These are phyloP conservation scores for Fragosphaeria purpurea DNA, from an alignment of 2,329 filamentous ascomycete genomes.

Conservation along the genomic window DNA sequence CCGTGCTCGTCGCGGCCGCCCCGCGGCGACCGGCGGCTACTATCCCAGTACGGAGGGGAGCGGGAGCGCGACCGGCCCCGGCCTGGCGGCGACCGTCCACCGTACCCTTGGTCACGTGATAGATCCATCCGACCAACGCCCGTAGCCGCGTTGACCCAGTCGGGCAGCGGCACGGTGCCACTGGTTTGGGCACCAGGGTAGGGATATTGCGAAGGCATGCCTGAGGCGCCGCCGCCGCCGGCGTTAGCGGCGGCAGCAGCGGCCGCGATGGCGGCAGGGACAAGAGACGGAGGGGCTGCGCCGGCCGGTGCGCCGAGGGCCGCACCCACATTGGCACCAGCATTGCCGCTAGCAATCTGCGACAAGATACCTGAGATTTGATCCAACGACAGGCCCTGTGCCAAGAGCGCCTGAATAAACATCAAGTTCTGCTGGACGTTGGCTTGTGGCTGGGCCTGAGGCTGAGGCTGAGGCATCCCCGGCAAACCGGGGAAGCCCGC, in stretches of 20 bases:
- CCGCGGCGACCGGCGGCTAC: constrained; percentile 50
- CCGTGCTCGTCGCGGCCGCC: constrained; percentile 48
- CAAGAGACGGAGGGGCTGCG: constrained; percentile 6
- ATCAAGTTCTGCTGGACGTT: constrained; percentile 61
- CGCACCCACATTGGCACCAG: constrained; percentile 13
- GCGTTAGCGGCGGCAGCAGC: constrained; percentile 18
- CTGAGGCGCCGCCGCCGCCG: neutral
- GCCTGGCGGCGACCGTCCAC: constrained; percentile 53
- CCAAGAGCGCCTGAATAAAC: constrained; percentile 63
- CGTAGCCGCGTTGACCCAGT: constrained; percentile 5
- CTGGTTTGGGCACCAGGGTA: constrained; percentile 16
- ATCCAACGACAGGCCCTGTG: constrained; percentile 67
- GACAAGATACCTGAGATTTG: constrained; percentile 57
- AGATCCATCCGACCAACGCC: constrained; percentile 24
- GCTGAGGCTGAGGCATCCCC: neutral
- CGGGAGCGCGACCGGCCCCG: constrained; percentile 63
- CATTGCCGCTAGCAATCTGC: constrained; percentile 34
- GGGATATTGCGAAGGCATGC: constrained; percentile 16
- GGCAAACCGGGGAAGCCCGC: constrained; percentile 6
- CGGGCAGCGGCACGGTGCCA: neutral
- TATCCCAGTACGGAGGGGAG: constrained; percentile 64
- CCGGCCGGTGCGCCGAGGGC: constrained; percentile 2
- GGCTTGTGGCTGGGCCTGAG: constrained; percentile 14
- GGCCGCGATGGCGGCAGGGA: constrained; percentile 13
- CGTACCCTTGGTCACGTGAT: constrained; percentile 46